A percentile compares a stretch with the other conserved stretches of the same genome.
Evolutionary conservation across 2,329 filamentous ascomycete species (phyloP).

Genomic region (Xylaria arbuscula): DNA sequence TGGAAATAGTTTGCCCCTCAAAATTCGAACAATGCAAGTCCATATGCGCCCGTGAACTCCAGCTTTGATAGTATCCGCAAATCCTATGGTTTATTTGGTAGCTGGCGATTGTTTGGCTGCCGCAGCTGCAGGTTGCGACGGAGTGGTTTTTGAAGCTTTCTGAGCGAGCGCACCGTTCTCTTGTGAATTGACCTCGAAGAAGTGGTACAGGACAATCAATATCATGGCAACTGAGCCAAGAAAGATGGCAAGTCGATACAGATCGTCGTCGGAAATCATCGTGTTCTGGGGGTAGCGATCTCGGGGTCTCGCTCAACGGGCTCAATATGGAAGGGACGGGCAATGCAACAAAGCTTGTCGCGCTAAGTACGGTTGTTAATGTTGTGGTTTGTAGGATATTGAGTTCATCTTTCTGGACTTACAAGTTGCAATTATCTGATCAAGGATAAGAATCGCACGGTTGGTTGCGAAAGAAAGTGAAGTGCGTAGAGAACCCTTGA

Average conservation of each 20-base stretch:
- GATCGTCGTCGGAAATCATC: conserved; percentile 94
- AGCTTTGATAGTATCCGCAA: conserved; percentile 7
- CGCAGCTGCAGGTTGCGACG: conserved; percentile 42
- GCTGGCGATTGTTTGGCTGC: conserved; percentile 42
- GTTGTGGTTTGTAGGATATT: neutral
- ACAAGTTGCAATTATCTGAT: conserved; percentile 22
- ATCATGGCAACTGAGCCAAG: conserved; percentile 91
- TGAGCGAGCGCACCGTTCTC: conserved; percentile 46
- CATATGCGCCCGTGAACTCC: conserved; percentile 31
- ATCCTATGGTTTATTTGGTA: conserved; percentile 37
- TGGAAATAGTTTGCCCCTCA: neutral
- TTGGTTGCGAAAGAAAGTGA: conserved; percentile 21
- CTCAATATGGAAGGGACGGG: conserved; percentile 34
- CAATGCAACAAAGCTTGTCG: conserved; percentile 18
- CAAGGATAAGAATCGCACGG: conserved; percentile 28
- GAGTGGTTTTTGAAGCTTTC: conserved; percentile 47
- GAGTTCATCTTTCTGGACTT: conserved; percentile 10
- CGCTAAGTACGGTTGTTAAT: conserved; percentile 13
- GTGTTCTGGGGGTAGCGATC: conserved; percentile 53
- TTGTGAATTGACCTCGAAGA: conserved; percentile 90
- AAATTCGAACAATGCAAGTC: conserved; percentile 12
- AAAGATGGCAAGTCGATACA: conserved; percentile 93
- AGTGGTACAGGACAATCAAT: conserved; percentile 94
- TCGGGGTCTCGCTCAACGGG: conserved; percentile 28
- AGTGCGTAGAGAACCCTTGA: conserved; percentile 19